Percentiles rank a stretch among this genome's conserved stretches.
phyloP scores from a whole-genome alignment of 768 basidiomycete genomes.

The Russula sp. region DNA sequence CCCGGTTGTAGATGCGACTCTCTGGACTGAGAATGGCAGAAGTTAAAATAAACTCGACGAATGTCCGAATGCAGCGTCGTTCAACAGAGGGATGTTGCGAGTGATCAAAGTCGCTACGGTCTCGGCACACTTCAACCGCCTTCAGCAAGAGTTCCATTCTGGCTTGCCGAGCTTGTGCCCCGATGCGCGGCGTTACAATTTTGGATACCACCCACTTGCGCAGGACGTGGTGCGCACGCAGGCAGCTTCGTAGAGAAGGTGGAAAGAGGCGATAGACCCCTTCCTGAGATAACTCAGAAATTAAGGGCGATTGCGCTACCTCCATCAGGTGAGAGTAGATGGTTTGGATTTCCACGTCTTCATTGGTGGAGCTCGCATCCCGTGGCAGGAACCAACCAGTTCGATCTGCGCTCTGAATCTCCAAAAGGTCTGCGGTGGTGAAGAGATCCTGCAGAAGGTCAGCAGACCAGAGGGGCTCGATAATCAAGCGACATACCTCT shows the following conservation, averaged over 20 bases:
- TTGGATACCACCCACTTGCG: constrained; percentile 75
- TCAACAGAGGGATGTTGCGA: constrained; percentile 38
- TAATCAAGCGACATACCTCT: constrained; percentile 42
- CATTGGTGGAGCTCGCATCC: constrained; percentile 48
- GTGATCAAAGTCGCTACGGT: constrained; percentile 42
- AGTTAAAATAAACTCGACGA: constrained; percentile 68
- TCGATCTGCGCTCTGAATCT: constrained; percentile 72
- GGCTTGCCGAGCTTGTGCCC: constrained; percentile 53
- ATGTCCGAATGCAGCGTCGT: constrained; percentile 64
- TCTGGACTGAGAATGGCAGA: constrained; percentile 75
- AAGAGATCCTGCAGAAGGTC: constrained; percentile 56
- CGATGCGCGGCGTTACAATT: constrained; percentile 56
- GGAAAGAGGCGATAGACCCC: constrained; percentile 67
- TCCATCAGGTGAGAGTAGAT: constrained; percentile 69
- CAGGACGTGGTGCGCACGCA: constrained; percentile 67
- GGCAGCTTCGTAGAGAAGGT: constrained; percentile 65
- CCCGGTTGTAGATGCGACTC: constrained; percentile 68
- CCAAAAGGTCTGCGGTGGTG: constrained; percentile 67
- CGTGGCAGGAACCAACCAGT: constrained; percentile 68
- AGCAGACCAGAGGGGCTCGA: constrained; percentile 1
- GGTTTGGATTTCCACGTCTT: constrained; percentile 70
- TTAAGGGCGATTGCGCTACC: constrained; percentile 62
- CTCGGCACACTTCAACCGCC: constrained; percentile 66
- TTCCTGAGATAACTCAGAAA: constrained; percentile 65
- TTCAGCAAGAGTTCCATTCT: constrained; percentile 68